Base-by-base conservation (phyloP, 106 monocot genomes). In the Narthecium ossifragum region DNA sequence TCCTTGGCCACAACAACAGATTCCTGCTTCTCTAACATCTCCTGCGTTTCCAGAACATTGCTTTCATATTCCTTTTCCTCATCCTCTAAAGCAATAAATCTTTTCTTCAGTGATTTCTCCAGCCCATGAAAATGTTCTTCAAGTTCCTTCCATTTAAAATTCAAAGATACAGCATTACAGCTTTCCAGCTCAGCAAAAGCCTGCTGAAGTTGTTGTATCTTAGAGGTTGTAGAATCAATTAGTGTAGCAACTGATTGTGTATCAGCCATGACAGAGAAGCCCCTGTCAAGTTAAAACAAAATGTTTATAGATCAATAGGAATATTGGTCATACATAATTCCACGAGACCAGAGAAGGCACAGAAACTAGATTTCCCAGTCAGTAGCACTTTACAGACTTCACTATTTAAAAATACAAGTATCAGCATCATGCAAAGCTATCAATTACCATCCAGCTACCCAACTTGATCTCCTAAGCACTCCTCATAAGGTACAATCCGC, bases 51-150 rank as follows among this genome's bases (percentile, higher is more conserved):
- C 31, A 55, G 68, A 24, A 69, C 68, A 62, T 79, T 82, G 59
- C 30, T 59, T 33, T 51, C 65, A 70, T 81, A 93, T 23, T 80
- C 77, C 39, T 47, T 88, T 71, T 88, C 88, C 61, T 89, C 77
- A 59, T 77, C 71, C 65, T 82, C 64, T 51, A 93, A 76, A 38
- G 85, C 88, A 30, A 25, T 38, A 62, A 83, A 80, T 59, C 64
- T 85, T 66, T 66, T 70, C 76, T 85, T 88, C 22, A 93, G 55
- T 51, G 93, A 88, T 32, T 73, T 74, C 47, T 93, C 85, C n/a
- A 88, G 80, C 12, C 93, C 88, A 77, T 74, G 74, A 68, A 85
- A 85, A 74, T 85, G 85, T 38, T 73, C 73, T 55, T 85, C 85
- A 34, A 85, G 85, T 66, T 85, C 85, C 57, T 70, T 80, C 85